Conservation (phyloP, 179 eudicot genomes). For the Spinacia oleracea region DNA sequence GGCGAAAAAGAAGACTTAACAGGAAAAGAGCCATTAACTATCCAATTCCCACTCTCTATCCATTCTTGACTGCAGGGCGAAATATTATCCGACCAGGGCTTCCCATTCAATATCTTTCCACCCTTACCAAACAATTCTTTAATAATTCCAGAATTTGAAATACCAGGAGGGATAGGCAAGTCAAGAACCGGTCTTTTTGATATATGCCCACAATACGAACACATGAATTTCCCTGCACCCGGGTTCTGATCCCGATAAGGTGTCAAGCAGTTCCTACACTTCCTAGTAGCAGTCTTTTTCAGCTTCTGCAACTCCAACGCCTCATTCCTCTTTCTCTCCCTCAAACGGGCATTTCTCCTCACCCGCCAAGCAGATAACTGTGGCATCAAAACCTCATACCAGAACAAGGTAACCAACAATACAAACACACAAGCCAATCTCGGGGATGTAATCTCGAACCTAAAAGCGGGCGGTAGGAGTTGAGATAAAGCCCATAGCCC, state of each 20-base stretch:
- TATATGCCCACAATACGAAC: constrained; percentile 92
- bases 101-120: constrained; percentile 79
- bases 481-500: constrained; percentile 94
- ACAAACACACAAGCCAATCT: constrained; percentile 91
- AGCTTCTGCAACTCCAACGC: constrained; percentile 86
- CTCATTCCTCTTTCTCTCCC: constrained; percentile 86
- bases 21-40: constrained; percentile 28
- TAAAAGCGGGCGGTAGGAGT: constrained; percentile 85
- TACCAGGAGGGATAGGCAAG: constrained; percentile 72
- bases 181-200: constrained; percentile 93
- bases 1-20: constrained; percentile 49
- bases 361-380: constrained; percentile 84
- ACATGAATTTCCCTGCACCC: constrained; percentile 92
- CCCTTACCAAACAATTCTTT: constrained; percentile 88
- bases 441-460: constrained; percentile 88
- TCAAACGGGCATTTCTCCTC: constrained; percentile 68
- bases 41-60: constrained; percentile 45
- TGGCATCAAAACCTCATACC: constrained; percentile 98
- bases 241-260: constrained; percentile 92
- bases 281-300: constrained; percentile 86
- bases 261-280: constrained; percentile 91
- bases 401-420: constrained; percentile 74
- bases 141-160: constrained; percentile 68
- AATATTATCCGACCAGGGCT: constrained; percentile 69
- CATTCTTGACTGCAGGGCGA: constrained; percentile 76